A percentile compares a stretch with the other conserved stretches of the same genome.
Conservation (phyloP, 2,329 filamentous ascomycete species). For the Diaporthe destruens region DNA sequence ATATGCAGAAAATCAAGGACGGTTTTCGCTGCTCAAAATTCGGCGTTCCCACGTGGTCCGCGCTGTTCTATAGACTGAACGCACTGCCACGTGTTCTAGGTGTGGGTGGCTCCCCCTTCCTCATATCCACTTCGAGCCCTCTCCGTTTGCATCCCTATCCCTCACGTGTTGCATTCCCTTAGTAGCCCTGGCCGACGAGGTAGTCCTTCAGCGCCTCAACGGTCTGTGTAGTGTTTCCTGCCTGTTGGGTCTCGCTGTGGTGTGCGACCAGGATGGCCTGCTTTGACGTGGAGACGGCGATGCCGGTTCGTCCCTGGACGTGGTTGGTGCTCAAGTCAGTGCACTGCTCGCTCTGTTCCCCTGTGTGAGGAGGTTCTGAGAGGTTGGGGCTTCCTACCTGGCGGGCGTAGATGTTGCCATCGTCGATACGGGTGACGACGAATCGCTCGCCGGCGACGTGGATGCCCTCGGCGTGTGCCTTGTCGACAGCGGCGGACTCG, state of each 20-base stretch:
- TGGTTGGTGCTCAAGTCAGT: conserved; percentile 24
- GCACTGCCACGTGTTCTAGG: conserved; percentile 39
- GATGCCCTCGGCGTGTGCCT: conserved; percentile 79
- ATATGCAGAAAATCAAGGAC: conserved; percentile 38
- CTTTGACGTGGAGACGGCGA: conserved; percentile 86
- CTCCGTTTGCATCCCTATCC: conserved; percentile 36
- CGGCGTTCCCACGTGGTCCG: conserved; percentile 38
- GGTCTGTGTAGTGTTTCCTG: conserved; percentile 80
- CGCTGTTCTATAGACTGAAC: conserved; percentile 42
- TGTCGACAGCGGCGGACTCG: conserved; percentile 65
- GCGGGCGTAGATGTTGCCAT: conserved; percentile 85
- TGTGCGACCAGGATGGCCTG: conserved; percentile 91
- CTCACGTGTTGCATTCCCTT: conserved; percentile 50
- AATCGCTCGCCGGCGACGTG: conserved; percentile 83
- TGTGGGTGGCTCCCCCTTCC: conserved; percentile 31
- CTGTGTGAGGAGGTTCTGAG: not conserved
- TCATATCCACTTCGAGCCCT: conserved; percentile 15
- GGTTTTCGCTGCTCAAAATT: conserved; percentile 39
- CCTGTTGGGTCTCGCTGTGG: conserved; percentile 80
- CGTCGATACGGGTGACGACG: conserved; percentile 81
- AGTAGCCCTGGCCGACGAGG: conserved; percentile 84
- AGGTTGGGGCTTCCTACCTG: conserved; percentile 69
- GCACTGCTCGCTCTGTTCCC: not conserved
- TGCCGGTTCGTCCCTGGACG: conserved; percentile 77
- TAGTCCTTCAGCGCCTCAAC: conserved; percentile 91